A percentile compares a stretch with the other conserved stretches of the same genome.
Conservation (phyloP, 352 stramenopile species). For the Pythium grandisporangium region DNA sequence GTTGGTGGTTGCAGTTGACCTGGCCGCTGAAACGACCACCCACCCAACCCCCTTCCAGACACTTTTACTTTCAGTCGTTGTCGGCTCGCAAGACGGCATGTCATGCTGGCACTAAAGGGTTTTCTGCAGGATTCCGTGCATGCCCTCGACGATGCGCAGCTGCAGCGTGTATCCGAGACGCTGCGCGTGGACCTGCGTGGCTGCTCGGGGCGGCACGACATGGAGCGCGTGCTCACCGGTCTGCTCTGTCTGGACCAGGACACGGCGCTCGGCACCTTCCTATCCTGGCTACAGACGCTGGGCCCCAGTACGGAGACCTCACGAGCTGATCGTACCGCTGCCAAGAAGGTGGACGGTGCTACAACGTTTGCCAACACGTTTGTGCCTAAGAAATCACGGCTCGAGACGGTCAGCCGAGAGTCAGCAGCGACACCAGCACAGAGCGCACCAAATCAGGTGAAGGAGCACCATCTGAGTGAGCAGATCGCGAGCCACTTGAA, state of each 20-base stretch:
- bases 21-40: neutral
- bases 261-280: constrained; percentile 58
- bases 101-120: constrained; percentile 56
- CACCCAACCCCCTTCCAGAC: constrained; percentile 1
- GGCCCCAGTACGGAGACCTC: too few relatives aligned
- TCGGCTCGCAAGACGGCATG: neutral
- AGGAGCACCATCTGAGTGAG: constrained; percentile 48
- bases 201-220: constrained; percentile 45
- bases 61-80: neutral
- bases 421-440: constrained; percentile 6
- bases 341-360: constrained; percentile 22
- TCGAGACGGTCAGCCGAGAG: too few relatives aligned
- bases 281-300: constrained; percentile 63
- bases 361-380: constrained; percentile 54
- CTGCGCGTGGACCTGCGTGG: constrained; percentile 50
- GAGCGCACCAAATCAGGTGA: constrained; percentile 13
- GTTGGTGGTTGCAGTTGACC: too few relatives aligned
- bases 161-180: constrained; percentile 43
- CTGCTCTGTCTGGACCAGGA: constrained; percentile 68
- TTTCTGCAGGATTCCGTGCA: constrained; percentile 61
- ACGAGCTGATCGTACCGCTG: constrained; percentile 11
- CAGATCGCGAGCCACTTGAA: constrained; percentile 31
- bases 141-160: constrained; percentile 25
- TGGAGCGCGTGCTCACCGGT: constrained; percentile 48
- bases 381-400: constrained; percentile 17